A percentile compares a stretch with the other conserved stretches of the same genome.
Evolutionary conservation across 176 grass and related monocot species (phyloP).

Genomic region (Hyparrhenia diplandra): DNA sequence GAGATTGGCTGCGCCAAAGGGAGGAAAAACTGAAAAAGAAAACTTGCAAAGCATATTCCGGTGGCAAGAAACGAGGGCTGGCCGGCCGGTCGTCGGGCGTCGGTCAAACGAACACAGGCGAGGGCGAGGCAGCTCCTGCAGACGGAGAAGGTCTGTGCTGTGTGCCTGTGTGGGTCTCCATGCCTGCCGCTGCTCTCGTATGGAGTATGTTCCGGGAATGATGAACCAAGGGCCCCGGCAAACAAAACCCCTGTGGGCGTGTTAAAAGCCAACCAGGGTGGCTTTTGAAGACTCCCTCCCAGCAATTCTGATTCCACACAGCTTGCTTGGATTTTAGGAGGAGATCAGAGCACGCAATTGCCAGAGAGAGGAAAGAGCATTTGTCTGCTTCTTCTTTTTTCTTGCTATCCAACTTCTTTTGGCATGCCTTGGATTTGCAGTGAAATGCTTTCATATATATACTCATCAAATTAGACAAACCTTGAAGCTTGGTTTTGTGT

Average conservation of each 20-base stretch:
- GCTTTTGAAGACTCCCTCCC: conserved; percentile 37
- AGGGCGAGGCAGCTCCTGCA: conserved; percentile 26
- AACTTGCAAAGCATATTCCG: conserved; percentile 4
- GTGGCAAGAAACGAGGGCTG: no score
- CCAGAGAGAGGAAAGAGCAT: conserved; percentile 9
- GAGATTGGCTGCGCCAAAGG: conserved; percentile 5
- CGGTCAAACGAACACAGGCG: conserved; percentile 36
- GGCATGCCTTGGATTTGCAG: background rate
- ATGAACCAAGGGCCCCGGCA: conserved; percentile 29
- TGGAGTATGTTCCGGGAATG: conserved; percentile 51
- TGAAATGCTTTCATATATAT: background rate
- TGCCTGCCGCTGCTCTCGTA: conserved; percentile 38
- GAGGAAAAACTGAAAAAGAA: background rate
- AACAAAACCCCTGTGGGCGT: background rate
- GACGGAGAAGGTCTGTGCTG: conserved; percentile 33
- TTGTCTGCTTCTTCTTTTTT: background rate
- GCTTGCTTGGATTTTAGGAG: conserved; percentile 22
- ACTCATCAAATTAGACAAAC: background rate
- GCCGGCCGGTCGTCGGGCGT: background rate
- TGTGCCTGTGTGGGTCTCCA: conserved; percentile 13
- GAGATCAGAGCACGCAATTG: conserved; percentile 37
- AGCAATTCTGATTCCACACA: conserved; percentile 34
- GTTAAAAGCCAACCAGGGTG: conserved; percentile 47
- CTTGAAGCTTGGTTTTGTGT: background rate
- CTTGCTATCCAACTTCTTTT: background rate